Evolutionary conservation across 345 rosid species (phyloP).

Genomic region (Hevea brasiliensis): DNA sequence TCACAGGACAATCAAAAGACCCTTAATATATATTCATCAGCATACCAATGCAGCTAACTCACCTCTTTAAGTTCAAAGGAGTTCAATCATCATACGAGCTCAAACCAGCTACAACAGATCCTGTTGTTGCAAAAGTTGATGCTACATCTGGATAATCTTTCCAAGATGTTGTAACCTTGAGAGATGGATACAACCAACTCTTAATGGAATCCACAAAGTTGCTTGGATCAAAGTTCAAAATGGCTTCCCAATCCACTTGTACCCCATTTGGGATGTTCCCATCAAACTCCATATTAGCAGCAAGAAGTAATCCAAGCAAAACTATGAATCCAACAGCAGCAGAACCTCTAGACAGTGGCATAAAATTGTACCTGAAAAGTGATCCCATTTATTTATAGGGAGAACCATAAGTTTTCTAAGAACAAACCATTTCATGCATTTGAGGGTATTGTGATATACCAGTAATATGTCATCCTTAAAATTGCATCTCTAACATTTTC

Average conservation of each 20-base stretch:
- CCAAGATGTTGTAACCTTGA: conserved; percentile 73
- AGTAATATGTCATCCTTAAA: conserved; percentile 91
- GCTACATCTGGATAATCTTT: conserved; percentile 74
- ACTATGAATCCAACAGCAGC: conserved; percentile 79
- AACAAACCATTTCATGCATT: conserved; percentile 2
- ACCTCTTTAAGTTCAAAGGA: conserved; percentile 27
- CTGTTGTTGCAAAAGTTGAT: conserved; percentile 72
- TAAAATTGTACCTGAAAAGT: conserved; percentile 80
- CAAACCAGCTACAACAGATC: conserved; percentile 78
- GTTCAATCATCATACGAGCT: conserved; percentile 59
- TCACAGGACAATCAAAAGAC: not conserved
- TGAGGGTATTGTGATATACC: conserved; percentile 44
- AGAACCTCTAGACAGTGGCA: conserved; percentile 93
- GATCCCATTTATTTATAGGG: conserved; percentile 4
- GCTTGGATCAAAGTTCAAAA: conserved; percentile 63
- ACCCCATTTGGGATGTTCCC: conserved; percentile 66
- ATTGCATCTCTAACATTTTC: conserved; percentile 72
- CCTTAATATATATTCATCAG: not conserved
- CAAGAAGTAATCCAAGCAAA: conserved; percentile 75
- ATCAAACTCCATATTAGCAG: conserved; percentile 85
- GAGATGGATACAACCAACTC: conserved; percentile 78
- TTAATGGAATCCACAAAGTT: conserved; percentile 58
- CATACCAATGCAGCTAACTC: conserved; percentile 21
- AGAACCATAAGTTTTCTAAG: conserved; percentile 1
- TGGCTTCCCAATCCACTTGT: conserved; percentile 97